Conservation (phyloP, 1,284 basidiomycete species). For the Trichosporon sp. region DNA sequence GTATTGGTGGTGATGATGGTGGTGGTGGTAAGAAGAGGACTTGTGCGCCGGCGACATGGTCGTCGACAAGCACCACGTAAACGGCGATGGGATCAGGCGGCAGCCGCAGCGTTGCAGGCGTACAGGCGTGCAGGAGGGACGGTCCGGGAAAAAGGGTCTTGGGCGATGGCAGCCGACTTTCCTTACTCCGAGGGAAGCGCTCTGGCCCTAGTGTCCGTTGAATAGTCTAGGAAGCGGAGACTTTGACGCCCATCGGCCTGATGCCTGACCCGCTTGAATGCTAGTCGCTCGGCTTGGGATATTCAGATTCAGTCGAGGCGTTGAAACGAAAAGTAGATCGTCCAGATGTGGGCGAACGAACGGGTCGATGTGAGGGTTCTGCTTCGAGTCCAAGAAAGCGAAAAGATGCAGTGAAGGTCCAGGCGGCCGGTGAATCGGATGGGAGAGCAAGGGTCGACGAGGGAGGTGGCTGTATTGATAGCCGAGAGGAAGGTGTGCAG, state of each 20-base stretch:
- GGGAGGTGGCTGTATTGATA: not conserved
- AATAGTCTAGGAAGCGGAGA: not conserved
- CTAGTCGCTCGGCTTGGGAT: no score
- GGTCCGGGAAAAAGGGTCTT: not conserved
- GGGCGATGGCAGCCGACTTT: not conserved
- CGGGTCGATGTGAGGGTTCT: not conserved
- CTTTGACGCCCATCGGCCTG: not conserved
- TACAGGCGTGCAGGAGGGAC: not conserved
- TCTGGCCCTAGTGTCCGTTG: not conserved
- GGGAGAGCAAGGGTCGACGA: not conserved
- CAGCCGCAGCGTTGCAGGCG: not conserved
- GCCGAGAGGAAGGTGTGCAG: not conserved
- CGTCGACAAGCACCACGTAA: not conserved
- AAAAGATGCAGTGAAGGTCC: not conserved
- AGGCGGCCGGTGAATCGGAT: not conserved
- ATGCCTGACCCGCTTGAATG: not conserved
- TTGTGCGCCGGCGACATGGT: constrained; percentile 1
- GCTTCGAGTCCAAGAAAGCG: not conserved
- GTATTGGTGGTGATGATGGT: not conserved
- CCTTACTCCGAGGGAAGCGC: not conserved
- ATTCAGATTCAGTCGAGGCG: not conserved
- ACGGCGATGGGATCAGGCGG: not conserved
- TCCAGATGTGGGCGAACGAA: not conserved
- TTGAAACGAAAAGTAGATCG: not conserved
- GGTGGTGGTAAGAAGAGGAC: not conserved